Base-by-base conservation (phyloP, 1,139 yeast species). In the Sugiyamaella grinbergsii region DNA sequence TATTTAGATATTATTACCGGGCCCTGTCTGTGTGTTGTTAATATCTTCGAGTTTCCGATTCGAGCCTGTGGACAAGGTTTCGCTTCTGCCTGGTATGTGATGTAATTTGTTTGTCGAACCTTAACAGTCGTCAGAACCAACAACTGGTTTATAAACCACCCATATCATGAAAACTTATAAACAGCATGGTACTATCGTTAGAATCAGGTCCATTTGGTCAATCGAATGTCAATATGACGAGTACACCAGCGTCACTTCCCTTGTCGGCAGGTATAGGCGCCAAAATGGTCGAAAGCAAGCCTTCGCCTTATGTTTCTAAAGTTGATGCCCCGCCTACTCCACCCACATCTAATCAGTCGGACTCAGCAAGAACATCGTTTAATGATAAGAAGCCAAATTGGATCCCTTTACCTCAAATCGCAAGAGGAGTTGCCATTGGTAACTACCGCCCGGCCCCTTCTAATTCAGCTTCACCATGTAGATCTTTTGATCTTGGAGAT, bases 401-500 rank as follows among this genome's bases (percentile, higher is more conserved):
- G 83, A 62, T 66, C 23, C 80, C 82, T 1, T 53, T 64, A 45
- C 55, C 62, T 16, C 56, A 58, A 47, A 61, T 63, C 40, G 62
- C 64, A 42, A 50, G 66, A 44, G 62, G 68, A 13, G 55, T 64
- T 11, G 65, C 66, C 29, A 55, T 61, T 29, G 62, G 60, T 7
- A 55, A 61, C 42, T 63, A 59, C 47, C 49, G 49, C 33, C 59
- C 64, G 1, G 5, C 23, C 13, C 10, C 16, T 37, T 18, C 11
- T 4, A 2, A 32, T 3, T 49, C 55, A 28, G 44, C 52, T 16
- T 54, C 57, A 7, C 51, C 51, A 26, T 53, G 51, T 20, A 55
- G 55, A 18, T 36, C 55, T 61, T 67, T 88, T 49, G 83, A 82
- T 62, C 84, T 89, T 18, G 96, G 96, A 32, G 95, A 89, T 65